These are phyloP conservation scores for Haematococcus sp. DNA, from an alignment of 139 green algal genomes.

Conservation along the genomic window DNA sequence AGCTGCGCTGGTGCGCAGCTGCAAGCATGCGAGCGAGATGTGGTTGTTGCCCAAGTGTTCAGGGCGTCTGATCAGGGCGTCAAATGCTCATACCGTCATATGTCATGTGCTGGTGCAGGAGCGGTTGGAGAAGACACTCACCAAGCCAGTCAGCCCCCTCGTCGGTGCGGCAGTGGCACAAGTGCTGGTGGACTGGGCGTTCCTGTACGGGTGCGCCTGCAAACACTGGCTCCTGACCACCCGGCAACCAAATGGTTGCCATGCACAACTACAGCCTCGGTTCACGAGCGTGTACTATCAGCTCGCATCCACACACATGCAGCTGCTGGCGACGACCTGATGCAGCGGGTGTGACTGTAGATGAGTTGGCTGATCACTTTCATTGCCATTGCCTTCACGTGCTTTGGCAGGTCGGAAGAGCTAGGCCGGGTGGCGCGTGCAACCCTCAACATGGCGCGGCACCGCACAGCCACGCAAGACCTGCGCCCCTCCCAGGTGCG, in stretches of 20 bases:
- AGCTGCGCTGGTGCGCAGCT: no score
- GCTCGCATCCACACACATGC: background rate
- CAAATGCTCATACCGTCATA: no score
- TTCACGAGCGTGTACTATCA: background rate
- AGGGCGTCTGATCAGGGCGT: no score
- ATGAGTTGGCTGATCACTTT: no score
- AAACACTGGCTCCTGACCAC: background rate
- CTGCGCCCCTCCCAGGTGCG: background rate
- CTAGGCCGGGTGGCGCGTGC: background rate
- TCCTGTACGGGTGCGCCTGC: constrained; percentile 12
- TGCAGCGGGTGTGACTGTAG: no score
- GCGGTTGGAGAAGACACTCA: constrained; percentile 15
- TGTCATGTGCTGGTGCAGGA: background rate
- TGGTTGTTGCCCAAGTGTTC: no score
- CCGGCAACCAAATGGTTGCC: background rate
- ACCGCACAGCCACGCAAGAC: background rate
- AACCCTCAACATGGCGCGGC: background rate
- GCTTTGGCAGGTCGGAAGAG: background rate
- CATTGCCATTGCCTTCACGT: no score
- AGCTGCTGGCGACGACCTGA: background rate
- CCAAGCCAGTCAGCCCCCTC: background rate
- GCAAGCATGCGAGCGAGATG: background rate
- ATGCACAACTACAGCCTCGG: background rate
- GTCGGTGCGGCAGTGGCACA: constrained; percentile 14
- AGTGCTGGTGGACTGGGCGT: constrained; percentile 25